Conservation (phyloP, 1,139 yeast species). For the Taphrina communis region DNA sequence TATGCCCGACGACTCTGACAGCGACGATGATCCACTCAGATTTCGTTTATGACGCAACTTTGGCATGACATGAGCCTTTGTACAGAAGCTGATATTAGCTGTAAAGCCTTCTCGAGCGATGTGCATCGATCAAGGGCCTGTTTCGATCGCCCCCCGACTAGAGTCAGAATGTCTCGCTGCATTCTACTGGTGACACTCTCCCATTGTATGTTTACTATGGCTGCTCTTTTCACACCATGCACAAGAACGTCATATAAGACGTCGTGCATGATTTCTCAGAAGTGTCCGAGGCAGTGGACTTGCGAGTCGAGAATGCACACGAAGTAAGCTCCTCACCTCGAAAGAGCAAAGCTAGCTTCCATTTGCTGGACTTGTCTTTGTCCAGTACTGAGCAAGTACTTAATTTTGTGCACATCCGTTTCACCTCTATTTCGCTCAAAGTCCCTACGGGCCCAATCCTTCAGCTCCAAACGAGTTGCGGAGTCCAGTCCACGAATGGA, state of each 20-base stretch:
- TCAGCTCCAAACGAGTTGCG: slow-evolving; percentile 22
- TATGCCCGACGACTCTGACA: slow-evolving; percentile 30
- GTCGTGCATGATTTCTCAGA: too few species aligned
- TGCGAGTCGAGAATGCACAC: too few species aligned
- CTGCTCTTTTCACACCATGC: too few species aligned
- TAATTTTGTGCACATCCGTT: slow-evolving; percentile 34
- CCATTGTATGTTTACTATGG: too few species aligned
- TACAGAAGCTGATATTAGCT: too few species aligned
- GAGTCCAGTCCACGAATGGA: slow-evolving; percentile 30
- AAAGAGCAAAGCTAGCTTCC: slow-evolving; percentile 39
- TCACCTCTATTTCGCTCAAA: slow-evolving; percentile 33
- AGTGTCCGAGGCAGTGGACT: too few species aligned
- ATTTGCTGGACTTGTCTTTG: slow-evolving; percentile 37
- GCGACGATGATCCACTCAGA: slow-evolving; percentile 38
- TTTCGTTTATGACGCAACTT: slow-evolving; percentile 20
- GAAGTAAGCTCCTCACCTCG: slow-evolving; percentile 3
- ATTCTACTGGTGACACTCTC: too few species aligned
- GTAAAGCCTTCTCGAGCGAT: too few species aligned
- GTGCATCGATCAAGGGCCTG: too few species aligned
- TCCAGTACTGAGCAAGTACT: slow-evolving; percentile 32
- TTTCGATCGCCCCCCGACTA: too few species aligned
- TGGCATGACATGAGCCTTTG: not conserved
- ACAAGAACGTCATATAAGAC: too few species aligned
- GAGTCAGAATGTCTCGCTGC: too few species aligned
- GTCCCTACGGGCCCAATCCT: slow-evolving; percentile 34